Base-by-base conservation (phyloP, 805 yeast genomes). In the Metschnikowia anglica region DNA sequence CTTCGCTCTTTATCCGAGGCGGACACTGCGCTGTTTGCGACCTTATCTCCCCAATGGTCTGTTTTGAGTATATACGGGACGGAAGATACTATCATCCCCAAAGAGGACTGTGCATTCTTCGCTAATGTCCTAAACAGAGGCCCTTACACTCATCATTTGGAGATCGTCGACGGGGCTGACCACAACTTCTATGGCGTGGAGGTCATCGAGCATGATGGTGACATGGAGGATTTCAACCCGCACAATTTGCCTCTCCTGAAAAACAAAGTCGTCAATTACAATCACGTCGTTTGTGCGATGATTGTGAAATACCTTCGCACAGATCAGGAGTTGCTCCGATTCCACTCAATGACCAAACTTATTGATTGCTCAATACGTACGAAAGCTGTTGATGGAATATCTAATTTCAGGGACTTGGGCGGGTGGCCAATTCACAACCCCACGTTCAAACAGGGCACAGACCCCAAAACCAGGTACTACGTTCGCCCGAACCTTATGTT, bases 371-470 rank as follows among this genome's bases (percentile, higher is more conserved):
- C 66, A 16, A 63, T 79, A 2, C 65, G 90, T 45, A 82, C 85
- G 83, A 79, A 79, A 49, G 39, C 61, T 0, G 73, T 86, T 16
- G 85, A 83, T 5, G 90, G 89, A 0, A 76, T 86, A 16, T 61
- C 74, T 30, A 88, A 88, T 54, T 83, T 86, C 54, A 71, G 96
- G 49, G 96, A 88, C 55, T 58, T 83, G 43, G 96, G 96, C 1
- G 96, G 95, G 11, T 88, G 84, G 78, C 64, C 61, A 40, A 63
- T 79, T 0, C 48, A 49, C 7, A 39, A 41, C 19, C 72, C 74
- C 5, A 48, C 32, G 29, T 37, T 46, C 13, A 35, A 31, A 11
- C 13, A 10, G 5, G 47, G 41, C 26, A 24, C 21, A 12, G 16
- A 21, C 15, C 16, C 39, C 17, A 24, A 8, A 3, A 23, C 25